Conservation (phyloP, 2,329 filamentous ascomycete species). For the Neonectria punicea region DNA sequence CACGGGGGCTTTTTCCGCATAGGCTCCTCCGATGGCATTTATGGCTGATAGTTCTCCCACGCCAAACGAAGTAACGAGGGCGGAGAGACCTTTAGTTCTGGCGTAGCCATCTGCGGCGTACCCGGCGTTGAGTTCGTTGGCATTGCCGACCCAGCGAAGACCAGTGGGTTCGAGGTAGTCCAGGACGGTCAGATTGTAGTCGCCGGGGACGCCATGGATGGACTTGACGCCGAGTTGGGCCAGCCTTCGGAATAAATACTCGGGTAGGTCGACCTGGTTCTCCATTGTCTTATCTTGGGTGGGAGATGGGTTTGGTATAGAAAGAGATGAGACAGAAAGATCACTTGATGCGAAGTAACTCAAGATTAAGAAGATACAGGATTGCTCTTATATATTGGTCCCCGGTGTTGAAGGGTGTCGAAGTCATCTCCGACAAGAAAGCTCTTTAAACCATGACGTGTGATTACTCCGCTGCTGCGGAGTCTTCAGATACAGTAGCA, state of each 20-base stretch:
- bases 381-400: background rate
- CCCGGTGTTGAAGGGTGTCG: background rate
- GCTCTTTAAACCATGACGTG: too few species aligned
- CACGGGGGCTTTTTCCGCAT: constrained; percentile 64
- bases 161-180: constrained; percentile 51
- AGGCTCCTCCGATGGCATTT: constrained; percentile 68
- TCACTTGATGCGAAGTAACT: background rate
- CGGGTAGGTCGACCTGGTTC: constrained; percentile 7
- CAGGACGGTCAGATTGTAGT: constrained; percentile 51
- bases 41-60: constrained; percentile 68
- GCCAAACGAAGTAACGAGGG: constrained; percentile 68
- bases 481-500: background rate
- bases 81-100: constrained; percentile 60
- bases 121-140: constrained; percentile 67
- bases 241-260: constrained; percentile 69
- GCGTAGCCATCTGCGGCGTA: constrained; percentile 69
- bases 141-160: constrained; percentile 60
- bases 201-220: constrained; percentile 61
- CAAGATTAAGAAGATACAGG: background rate
- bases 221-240: constrained; percentile 67
- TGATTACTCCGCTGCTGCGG: background rate
- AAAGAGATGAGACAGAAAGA: background rate
- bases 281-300: background rate
- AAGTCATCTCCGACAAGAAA: too few species aligned
- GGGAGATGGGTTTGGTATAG: background rate